A percentile compares a stretch with the other conserved stretches of the same genome.
These are phyloP conservation scores for Beauveria asiatica DNA, from an alignment of 2,329 filamentous ascomycete species.

Conservation along the genomic window DNA sequence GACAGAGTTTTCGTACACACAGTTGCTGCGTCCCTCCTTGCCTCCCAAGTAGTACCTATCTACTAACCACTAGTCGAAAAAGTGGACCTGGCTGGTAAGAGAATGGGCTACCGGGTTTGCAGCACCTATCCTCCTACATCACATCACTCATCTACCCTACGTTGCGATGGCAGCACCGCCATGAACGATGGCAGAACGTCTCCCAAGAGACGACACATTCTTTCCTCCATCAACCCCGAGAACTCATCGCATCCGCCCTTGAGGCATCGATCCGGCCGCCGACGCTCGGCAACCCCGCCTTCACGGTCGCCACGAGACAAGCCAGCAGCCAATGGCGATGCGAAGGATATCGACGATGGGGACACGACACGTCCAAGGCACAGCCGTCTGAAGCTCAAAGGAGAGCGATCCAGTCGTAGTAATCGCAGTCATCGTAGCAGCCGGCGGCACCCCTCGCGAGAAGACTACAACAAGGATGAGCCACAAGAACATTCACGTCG, in stretches of 20 bases:
- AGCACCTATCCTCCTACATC: neutral
- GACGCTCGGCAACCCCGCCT: slow-evolving; percentile 2
- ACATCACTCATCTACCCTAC: neutral
- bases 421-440: slow-evolving; percentile 12
- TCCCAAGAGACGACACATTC: slow-evolving; percentile 37
- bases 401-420: slow-evolving; percentile 18
- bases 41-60: too few relatives aligned
- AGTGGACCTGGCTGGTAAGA: too few relatives aligned
- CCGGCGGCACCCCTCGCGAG: slow-evolving; percentile 12
- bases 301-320: neutral
- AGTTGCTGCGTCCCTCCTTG: too few relatives aligned
- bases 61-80: too few relatives aligned
- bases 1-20: too few relatives aligned
- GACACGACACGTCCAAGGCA: slow-evolving; percentile 20
- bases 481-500: neutral
- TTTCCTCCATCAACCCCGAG: slow-evolving; percentile 39
- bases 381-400: slow-evolving; percentile 27
- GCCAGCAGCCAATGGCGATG: slow-evolving; percentile 1
- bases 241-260: neutral
- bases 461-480: slow-evolving; percentile 14
- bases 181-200: slow-evolving; percentile 28
- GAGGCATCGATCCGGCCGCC: neutral
- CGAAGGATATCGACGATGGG: slow-evolving; percentile 12
- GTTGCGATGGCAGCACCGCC: slow-evolving; percentile 18
- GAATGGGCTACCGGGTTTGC: neutral